Evolutionary conservation across 371 early-diverging fungal species (phyloP), one percentile per base, ranked within the genome.

Genomic region (Thermomucor indicae-seudaticae): DNA sequence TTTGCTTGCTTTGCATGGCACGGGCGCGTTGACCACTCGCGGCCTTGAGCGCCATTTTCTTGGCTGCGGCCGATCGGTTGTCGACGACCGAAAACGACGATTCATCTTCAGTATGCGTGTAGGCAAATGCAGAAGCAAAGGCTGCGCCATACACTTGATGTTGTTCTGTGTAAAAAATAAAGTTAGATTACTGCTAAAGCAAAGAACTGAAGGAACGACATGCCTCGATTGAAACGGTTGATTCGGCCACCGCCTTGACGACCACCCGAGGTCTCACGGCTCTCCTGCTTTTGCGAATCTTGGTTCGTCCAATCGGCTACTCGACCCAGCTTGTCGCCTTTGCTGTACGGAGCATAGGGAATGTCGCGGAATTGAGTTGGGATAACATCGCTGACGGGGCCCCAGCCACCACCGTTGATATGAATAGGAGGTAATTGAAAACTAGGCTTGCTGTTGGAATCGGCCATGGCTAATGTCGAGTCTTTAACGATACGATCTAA

Each of bases 71-170:
- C 4, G 89, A 80, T 52, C 89, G 81, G 65, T 91, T 91, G 58
- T 95, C 96, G 22, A 98, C 97, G 41, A 96, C 88, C 28, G 94
- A 92, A 86, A 98, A 98, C 17, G 93, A 86, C 30, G 91, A 87
- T 62, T 96, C 97, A 57, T 98, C 97, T 57, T 92, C 92, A 32
- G 81, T 91, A 51, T 90, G 91, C 54, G 84, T 85, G 80, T 93
- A 96, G 44, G 85, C 86, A 64, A 98, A 98, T 4, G 92, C 84
- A 44, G 88, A 86, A 17, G 92, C 87, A 28, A 86, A 85, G 29
- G 87, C 86, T 65, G 88, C 81, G 55, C 95, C 96, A 65, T 91
- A 93, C 19, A 88, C 87, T 69, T 92, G 92, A 53, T 83, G 85
- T 67, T 78, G 75, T 60, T 80, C 81, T 38, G 29, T 22, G 12